Evolutionary conservation across 208 protist species (phyloP).

Genomic region (Endotrypanum monterogeii): DNA sequence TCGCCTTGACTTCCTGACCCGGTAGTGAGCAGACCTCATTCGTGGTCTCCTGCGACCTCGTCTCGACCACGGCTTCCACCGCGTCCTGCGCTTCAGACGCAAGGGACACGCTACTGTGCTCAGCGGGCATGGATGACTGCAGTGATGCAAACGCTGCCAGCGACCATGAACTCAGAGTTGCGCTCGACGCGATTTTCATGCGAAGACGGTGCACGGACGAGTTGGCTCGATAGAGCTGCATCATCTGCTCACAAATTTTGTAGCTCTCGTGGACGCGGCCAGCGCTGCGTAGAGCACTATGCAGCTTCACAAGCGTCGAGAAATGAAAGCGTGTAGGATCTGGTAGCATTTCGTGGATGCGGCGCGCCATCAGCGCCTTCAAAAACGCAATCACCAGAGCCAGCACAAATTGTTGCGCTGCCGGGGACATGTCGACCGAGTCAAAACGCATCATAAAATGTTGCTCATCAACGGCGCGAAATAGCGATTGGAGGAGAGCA

Average conservation of each 20-base stretch:
- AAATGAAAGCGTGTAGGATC: conserved; percentile 63
- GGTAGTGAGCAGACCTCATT: neutral
- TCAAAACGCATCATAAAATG: conserved; percentile 51
- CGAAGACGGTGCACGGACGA: conserved; percentile 36
- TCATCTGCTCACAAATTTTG: conserved; percentile 56
- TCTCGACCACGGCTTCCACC: neutral
- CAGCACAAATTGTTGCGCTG: conserved; percentile 13
- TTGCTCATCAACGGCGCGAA: conserved; percentile 64
- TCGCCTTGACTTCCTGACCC: neutral
- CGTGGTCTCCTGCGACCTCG: neutral
- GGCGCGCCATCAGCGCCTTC: conserved; percentile 63
- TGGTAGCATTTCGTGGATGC: conserved; percentile 40
- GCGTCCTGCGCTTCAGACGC: neutral
- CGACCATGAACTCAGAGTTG: neutral
- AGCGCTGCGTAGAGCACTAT: conserved; percentile 50
- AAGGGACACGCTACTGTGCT: neutral
- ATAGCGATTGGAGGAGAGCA: conserved; percentile 54
- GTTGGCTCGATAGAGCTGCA: conserved; percentile 59
- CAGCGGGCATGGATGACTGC: neutral
- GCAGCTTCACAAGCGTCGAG: conserved; percentile 62
- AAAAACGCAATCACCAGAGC: conserved; percentile 65
- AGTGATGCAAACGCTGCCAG: neutral
- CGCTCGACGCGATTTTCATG: conserved; percentile 1
- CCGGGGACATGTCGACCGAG: conserved; percentile 20
- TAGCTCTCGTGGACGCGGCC: conserved; percentile 64